phyloP scores from a whole-genome alignment of 2,329 filamentous ascomycete species.

The Rutstroemia sydowiana region DNA sequence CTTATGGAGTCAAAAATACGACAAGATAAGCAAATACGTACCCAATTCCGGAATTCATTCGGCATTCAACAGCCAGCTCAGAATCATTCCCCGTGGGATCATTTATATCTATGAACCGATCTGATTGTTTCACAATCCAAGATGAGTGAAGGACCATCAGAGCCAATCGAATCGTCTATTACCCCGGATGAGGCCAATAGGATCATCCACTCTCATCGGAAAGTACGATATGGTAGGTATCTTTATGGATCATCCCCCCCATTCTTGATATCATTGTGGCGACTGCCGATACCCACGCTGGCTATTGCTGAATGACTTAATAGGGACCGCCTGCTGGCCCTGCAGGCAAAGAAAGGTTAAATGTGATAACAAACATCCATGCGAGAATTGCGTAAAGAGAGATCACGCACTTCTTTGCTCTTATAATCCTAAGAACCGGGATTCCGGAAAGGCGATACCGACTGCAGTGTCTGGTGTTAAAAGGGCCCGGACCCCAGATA shows the following conservation, averaged over 20 bases:
- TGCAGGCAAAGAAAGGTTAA: slow-evolving; percentile 63
- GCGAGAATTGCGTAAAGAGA: slow-evolving; percentile 60
- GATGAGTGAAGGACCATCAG: slow-evolving; percentile 19
- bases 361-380: slow-evolving; percentile 62
- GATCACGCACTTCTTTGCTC: slow-evolving; percentile 59
- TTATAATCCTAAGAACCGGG: slow-evolving; percentile 53
- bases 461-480: slow-evolving; percentile 20
- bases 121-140: slow-evolving; percentile 3
- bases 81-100: too few relatives aligned
- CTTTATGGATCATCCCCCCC: neutral
- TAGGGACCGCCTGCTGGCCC: slow-evolving; percentile 47
- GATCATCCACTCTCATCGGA: slow-evolving; percentile 62
- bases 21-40: slow-evolving; percentile 1
- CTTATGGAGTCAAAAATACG: neutral
- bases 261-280: slow-evolving; percentile 2
- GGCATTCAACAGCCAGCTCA: slow-evolving; percentile 1
- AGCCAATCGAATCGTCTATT: slow-evolving; percentile 19
- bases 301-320: slow-evolving; percentile 11
- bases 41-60: slow-evolving; percentile 9
- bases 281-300: neutral
- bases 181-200: slow-evolving; percentile 55
- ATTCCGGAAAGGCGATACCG: slow-evolving; percentile 14
- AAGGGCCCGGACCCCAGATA: slow-evolving; percentile 25
- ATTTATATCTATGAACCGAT: slow-evolving; percentile 2
- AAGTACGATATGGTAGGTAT: slow-evolving; percentile 57